Conservation (phyloP, 768 basidiomycete species). For the Suillus plorans region DNA sequence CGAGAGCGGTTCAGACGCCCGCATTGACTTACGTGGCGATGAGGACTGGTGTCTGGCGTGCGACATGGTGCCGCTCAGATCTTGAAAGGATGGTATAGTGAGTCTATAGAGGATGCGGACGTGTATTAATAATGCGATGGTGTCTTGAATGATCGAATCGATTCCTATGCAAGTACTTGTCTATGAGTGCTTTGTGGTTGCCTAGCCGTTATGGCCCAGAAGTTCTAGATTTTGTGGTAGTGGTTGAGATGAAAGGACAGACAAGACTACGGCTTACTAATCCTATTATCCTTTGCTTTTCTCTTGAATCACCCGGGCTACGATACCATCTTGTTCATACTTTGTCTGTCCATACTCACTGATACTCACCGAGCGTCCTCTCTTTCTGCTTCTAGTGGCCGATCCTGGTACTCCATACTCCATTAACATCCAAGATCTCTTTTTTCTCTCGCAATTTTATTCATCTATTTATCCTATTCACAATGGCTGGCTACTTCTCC, state of each 20-base stretch:
- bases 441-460: slow-evolving; percentile 18
- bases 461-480: slow-evolving; percentile 16
- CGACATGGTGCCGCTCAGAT: neutral
- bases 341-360: slow-evolving; percentile 1
- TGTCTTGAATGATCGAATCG: neutral
- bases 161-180: neutral
- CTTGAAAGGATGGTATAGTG: slow-evolving; percentile 1
- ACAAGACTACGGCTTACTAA: slow-evolving; percentile 1
- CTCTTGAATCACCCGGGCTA: neutral
- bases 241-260: slow-evolving; percentile 2
- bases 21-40: slow-evolving; percentile 1
- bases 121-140: neutral
- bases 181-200: neutral
- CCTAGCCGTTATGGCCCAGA: neutral
- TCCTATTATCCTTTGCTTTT: neutral
- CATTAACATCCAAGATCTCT: neutral
- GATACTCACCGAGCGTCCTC: neutral
- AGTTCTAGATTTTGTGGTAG: neutral
- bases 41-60: slow-evolving; percentile 1
- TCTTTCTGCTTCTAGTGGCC: neutral
- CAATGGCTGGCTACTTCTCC: slow-evolving; percentile 77
- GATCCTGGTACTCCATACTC: neutral
- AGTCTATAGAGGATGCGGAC: neutral
- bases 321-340: slow-evolving; percentile 3
- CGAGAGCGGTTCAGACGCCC: slow-evolving; percentile 27